phyloP scores from a whole-genome alignment of 257 asterid species.

The Agastache rugosa region DNA sequence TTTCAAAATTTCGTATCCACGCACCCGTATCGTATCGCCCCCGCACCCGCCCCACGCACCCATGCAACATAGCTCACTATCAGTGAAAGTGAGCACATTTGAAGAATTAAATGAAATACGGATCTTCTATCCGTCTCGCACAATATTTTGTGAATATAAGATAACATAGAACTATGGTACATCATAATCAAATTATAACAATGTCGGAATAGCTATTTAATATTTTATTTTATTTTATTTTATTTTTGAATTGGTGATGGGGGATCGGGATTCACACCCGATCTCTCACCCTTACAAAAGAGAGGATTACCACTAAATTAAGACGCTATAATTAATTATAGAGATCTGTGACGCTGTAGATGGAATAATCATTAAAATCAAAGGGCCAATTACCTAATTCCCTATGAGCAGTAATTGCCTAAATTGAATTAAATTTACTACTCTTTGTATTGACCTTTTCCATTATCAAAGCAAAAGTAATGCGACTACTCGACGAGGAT shows the following conservation, averaged over 20 bases:
- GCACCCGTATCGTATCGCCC: too few relatives aligned
- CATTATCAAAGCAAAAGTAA: conserved; percentile 35
- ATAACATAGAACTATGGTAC: neutral
- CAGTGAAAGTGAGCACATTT: neutral
- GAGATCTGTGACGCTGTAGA: neutral
- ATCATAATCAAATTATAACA: neutral
- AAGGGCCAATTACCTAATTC: conserved; percentile 21
- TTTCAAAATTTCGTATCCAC: too few relatives aligned
- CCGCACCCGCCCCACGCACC: too few relatives aligned
- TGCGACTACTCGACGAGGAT: conserved; percentile 80
- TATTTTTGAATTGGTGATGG: too few relatives aligned
- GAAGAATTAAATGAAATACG: neutral
- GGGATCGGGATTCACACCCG: too few relatives aligned
- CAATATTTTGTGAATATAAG: neutral
- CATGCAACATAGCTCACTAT: too few relatives aligned
- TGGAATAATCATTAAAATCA: neutral
- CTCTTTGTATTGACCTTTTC: conserved; percentile 26
- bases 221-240: too few relatives aligned
- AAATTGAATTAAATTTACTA: neutral
- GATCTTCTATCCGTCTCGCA: too few relatives aligned
- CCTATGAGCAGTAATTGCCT: conserved; percentile 13
- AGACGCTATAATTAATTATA: neutral
- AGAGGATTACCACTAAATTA: neutral
- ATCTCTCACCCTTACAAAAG: too few relatives aligned
- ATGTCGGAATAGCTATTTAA: neutral